phyloP scores from a whole-genome alignment of 2,329 filamentous ascomycete species.

The Pseudonectria buxi region DNA sequence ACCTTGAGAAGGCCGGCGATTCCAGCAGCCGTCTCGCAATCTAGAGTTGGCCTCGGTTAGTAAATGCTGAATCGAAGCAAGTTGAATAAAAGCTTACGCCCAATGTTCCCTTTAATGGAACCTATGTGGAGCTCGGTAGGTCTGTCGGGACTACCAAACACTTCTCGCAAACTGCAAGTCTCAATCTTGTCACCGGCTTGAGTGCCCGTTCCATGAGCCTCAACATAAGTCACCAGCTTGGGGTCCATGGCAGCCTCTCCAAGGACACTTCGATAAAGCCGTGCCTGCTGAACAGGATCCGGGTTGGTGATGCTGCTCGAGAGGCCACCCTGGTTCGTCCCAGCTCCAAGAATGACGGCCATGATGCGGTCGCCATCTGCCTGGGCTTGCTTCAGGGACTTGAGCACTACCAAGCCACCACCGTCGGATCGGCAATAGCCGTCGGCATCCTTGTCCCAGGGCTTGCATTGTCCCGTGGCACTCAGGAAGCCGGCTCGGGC shows the following conservation, averaged over 20 bases:
- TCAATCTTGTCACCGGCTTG: slow-evolving; percentile 41
- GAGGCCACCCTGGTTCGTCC: slow-evolving; percentile 29
- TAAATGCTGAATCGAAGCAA: too few species aligned
- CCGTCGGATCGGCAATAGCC: slow-evolving; percentile 49
- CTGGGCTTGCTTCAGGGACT: slow-evolving; percentile 40
- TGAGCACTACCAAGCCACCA: slow-evolving; percentile 37
- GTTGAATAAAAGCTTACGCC: slow-evolving; percentile 7
- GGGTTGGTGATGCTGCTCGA: slow-evolving; percentile 16
- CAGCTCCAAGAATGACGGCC: slow-evolving; percentile 33
- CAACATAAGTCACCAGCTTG: slow-evolving; percentile 26
- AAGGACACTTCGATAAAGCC: slow-evolving; percentile 12
- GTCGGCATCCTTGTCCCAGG: slow-evolving; percentile 26
- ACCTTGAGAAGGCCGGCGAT: slow-evolving; percentile 26
- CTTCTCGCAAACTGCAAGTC: slow-evolving; percentile 9
- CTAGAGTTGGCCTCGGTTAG: too few species aligned
- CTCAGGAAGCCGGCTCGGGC: slow-evolving; percentile 18
- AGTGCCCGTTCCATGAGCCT: slow-evolving; percentile 43
- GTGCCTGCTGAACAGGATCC: too few species aligned
- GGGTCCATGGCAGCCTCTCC: slow-evolving; percentile 10
- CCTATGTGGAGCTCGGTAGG: slow-evolving; percentile 14
- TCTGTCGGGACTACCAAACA: slow-evolving; percentile 7
- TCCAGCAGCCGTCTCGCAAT: slow-evolving; percentile 22
- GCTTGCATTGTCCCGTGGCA: slow-evolving; percentile 20
- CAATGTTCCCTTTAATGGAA: slow-evolving; percentile 27
- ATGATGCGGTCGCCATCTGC: slow-evolving; percentile 44